These are phyloP conservation scores for Fusarium sp. DNA, from an alignment of 2,329 filamentous ascomycete genomes.

Conservation along the genomic window DNA sequence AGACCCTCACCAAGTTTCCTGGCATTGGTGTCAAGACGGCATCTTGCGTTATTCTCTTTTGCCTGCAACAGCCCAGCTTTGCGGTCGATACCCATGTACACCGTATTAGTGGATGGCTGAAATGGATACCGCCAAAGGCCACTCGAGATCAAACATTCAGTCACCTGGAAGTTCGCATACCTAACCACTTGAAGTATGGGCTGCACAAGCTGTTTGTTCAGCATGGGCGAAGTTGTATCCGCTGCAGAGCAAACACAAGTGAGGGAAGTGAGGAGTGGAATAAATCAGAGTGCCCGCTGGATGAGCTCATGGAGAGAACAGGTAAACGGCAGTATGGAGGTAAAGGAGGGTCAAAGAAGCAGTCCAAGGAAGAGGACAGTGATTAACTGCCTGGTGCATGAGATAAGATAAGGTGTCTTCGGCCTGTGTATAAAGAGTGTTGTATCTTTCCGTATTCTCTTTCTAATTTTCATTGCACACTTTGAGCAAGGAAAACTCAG, in stretches of 20 bases:
- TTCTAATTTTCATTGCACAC: constrained; percentile 1
- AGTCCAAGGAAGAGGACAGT: constrained; percentile 34
- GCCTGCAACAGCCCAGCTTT: constrained; percentile 47
- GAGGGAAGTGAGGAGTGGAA: constrained; percentile 48
- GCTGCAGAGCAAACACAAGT: constrained; percentile 46
- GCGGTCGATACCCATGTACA: constrained; percentile 49
- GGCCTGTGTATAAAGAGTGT: neutral
- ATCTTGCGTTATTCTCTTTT: constrained; percentile 48
- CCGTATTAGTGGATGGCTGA: constrained; percentile 45
- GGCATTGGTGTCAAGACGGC: constrained; percentile 48
- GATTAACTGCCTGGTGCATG: constrained; percentile 17
- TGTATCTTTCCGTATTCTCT: neutral
- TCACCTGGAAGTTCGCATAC: constrained; percentile 46
- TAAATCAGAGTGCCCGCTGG: constrained; percentile 41
- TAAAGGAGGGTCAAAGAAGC: constrained; percentile 35
- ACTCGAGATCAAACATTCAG: constrained; percentile 47
- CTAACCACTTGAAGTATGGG: constrained; percentile 46
- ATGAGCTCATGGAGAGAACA: constrained; percentile 42
- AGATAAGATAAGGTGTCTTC: neutral
- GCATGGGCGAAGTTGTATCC: constrained; percentile 45
- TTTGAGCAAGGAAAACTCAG: neutral
- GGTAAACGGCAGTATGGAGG: constrained; percentile 42
- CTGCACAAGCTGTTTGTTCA: constrained; percentile 47
- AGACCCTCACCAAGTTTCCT: constrained; percentile 45
- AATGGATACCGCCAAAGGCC: constrained; percentile 46